Base-by-base conservation (phyloP, 2,329 filamentous ascomycete species). In the Claviceps arundinis region DNA sequence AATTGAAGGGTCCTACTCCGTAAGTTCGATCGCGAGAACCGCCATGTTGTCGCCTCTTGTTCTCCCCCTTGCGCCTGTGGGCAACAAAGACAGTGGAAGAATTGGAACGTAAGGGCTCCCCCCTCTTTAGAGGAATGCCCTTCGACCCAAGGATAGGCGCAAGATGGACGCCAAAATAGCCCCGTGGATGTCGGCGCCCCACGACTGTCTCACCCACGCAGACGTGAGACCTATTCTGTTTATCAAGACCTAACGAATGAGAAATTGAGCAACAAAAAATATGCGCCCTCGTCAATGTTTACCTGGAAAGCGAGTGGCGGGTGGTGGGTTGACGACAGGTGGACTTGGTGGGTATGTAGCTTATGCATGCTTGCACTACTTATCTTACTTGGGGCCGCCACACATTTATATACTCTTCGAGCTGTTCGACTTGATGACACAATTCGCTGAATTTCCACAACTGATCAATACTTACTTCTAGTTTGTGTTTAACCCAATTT, bases 61-160 rank as follows among this genome's bases (percentile, higher is more conserved):
- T 48, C 34, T 22, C 34, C 47, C 16, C 41, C 40, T 48, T 17
- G 37, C 34, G 38, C 41, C 17, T n/a, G 4, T 38, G 37, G 8
- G 43, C 42, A 43, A 34, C 38, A 13, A 40, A 13, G 47, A 22
- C 16, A 42, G 37, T 37, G 11, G n/a, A 7, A 30, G 48, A 17
- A 40, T 22, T 48, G 52, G 30, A 53, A 38, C 37, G 40, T 34
- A 48, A 22, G 22, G 51, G 40, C 37, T 49, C 40, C 51, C 48
- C 30, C 53, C 51, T 51, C 54, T 41, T 34, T 14, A 4, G 13
- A 47, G 55, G 55, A 56, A 56, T 56, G 55, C 46, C 45, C 45
- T 45, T 17, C 17, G 34, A 24, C 37, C 44, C 41, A 55, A 52
- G 50, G 40, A 50, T 30, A 38, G 37, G 38, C 43, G 17, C 45